phyloP scores from a whole-genome alignment of 73 alveolate species.

The Tetrahymena malaccensis region DNA sequence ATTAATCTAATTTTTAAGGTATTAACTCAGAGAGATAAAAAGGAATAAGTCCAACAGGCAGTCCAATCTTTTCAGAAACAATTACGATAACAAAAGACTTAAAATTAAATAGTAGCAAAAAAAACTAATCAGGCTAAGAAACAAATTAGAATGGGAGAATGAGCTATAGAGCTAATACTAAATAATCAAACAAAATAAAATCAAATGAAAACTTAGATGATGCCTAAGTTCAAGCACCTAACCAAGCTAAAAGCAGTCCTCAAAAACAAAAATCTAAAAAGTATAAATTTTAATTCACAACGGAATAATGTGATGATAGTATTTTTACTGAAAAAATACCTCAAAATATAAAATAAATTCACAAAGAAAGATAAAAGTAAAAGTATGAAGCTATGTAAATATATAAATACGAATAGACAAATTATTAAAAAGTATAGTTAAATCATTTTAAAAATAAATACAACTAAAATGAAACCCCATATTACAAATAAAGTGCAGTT shows the following conservation, averaged over 20 bases:
- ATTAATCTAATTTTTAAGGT: not conserved
- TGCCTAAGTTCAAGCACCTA: no score
- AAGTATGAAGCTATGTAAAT: not conserved
- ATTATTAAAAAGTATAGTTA: not conserved
- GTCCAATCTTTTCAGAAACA: not conserved
- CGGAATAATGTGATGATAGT: not conserved
- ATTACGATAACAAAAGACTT: not conserved
- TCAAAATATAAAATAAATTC: not conserved
- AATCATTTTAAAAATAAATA: not conserved
- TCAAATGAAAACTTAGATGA: not conserved
- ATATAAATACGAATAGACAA: not conserved
- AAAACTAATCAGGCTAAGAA: not conserved
- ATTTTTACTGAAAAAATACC: not conserved
- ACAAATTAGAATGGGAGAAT: not conserved
- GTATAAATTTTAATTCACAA: not conserved
- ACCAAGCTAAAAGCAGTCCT: not conserved
- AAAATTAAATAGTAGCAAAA: no score
- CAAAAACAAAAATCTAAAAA: not conserved
- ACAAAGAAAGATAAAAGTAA: not conserved
- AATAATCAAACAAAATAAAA: no score
- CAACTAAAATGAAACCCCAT: not conserved
- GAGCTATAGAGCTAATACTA: not conserved
- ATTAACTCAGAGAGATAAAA: not conserved
- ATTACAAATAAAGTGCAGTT: not conserved
- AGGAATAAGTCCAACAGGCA: not conserved